Base-by-base conservation (phyloP, 2,329 filamentous ascomycete genomes). In the Pezicula radicicola region DNA sequence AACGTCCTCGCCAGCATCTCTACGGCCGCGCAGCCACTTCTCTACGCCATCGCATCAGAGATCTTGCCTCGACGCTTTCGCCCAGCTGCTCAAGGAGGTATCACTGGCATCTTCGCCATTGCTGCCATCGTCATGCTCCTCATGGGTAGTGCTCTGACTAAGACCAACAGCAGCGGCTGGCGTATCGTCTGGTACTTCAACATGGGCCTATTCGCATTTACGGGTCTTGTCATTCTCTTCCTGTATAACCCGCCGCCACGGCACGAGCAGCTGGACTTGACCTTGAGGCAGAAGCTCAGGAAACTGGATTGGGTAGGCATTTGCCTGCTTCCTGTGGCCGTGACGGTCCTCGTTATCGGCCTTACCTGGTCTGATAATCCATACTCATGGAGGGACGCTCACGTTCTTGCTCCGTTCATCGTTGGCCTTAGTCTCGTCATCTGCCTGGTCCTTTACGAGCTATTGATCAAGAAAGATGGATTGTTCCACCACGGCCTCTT, bases 401-500 rank as follows among this genome's bases (percentile, higher is more conserved):
- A 64, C 28, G 64, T 69, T 3, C 62, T 61, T 1, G 68, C 61
- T 1, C 65, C 68, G 7, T 72, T 72, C 54, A 60, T 64, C 39
- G 53, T 71, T 19, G 67, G 70, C 5, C 39, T 70, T 5, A 52
- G 54, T 63, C 37, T 53, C 9, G 21, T 49, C n/a, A 35, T 40
- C 18, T 55, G 27, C 5, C 57, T 71, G 8, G 53, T 62, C 18
- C 55, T 62, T 19, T 72, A 72, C 55, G 70, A 71, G 58, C 60
- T 53, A 0, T 58, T 36, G 36, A 57, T 64, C 54, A 70, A 68
- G 55, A 67, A 60, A 45, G 69, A 72, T 48, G 70, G 70, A 39
- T 64, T 72, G 66, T 70, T 72, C 53, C 68, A 72, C 52, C 69
- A 73, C 52, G 66, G 62, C 3, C 65, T 72, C 2, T 73, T 72